Conservation (phyloP, 192 early-diverging fungal species). For the Coemansia sp. region DNA sequence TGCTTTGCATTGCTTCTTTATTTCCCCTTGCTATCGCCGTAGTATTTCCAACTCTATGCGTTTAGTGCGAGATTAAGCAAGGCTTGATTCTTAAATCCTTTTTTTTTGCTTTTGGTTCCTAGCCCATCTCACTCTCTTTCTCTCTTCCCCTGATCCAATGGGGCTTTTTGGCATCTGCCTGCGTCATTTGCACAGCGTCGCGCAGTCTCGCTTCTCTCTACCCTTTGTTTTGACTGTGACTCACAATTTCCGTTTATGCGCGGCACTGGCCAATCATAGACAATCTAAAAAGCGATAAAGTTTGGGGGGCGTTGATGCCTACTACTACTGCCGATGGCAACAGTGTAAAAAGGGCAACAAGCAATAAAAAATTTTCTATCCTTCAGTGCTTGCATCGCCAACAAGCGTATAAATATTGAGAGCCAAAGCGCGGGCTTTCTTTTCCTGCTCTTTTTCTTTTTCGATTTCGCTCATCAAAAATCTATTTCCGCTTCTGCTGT, state of each 20-base stretch:
- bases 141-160: background rate
- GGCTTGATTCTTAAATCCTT: background rate
- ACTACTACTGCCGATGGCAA: too few species aligned
- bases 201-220: too few species aligned
- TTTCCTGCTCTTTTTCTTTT: background rate
- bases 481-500: too few species aligned
- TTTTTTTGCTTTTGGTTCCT: background rate
- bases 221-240: background rate
- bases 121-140: background rate
- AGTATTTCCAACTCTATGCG: too few species aligned
- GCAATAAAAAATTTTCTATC: constrained; percentile 9
- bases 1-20: too few species aligned
- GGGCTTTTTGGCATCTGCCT: background rate
- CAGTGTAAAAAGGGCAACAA: background rate
- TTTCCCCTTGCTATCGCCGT: too few species aligned
- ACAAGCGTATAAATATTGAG: too few species aligned
- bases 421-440: too few species aligned
- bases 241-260: background rate
- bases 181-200: background rate
- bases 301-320: background rate
- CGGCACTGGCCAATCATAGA: background rate
- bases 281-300: background rate
- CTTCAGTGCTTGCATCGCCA: too few species aligned
- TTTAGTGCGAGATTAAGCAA: too few species aligned
- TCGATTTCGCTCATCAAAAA: too few species aligned